phyloP scores from a whole-genome alignment of 345 rosid genomes.

The Salix purpurea region DNA sequence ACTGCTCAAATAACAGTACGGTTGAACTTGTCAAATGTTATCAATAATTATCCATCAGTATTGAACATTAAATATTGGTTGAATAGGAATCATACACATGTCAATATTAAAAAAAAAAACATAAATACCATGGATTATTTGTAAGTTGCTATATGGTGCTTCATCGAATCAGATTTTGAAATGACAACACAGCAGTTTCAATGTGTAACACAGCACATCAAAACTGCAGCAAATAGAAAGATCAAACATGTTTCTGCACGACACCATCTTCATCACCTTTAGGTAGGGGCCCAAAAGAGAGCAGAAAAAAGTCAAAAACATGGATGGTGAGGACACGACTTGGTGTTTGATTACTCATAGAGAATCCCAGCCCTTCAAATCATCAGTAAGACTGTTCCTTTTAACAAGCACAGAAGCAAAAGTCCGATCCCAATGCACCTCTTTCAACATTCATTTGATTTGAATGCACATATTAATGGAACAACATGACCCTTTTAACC shows the following conservation, averaged over 20 bases:
- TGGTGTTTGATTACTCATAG: not conserved
- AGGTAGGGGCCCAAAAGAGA: not conserved
- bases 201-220: not conserved
- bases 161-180: not conserved
- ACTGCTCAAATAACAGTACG: not conserved
- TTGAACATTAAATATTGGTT: not conserved
- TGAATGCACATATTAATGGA: not conserved
- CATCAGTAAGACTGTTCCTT: conserved; percentile 17
- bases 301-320: not conserved
- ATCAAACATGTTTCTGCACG: not conserved
- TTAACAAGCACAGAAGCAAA: conserved; percentile 15
- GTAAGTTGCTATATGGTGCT: not conserved
- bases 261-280: not conserved
- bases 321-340: not conserved
- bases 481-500: not conserved
- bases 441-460: not conserved
- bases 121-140: not conserved
- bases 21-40: not conserved
- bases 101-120: not conserved
- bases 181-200: not conserved
- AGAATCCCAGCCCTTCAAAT: conserved; percentile 6
- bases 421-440: not conserved
- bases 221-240: not conserved
- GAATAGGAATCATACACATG: not conserved
- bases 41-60: too few relatives aligned